These are phyloP conservation scores for Saccharomycodes ludwigii DNA, from an alignment of 805 yeast species.

Conservation along the genomic window DNA sequence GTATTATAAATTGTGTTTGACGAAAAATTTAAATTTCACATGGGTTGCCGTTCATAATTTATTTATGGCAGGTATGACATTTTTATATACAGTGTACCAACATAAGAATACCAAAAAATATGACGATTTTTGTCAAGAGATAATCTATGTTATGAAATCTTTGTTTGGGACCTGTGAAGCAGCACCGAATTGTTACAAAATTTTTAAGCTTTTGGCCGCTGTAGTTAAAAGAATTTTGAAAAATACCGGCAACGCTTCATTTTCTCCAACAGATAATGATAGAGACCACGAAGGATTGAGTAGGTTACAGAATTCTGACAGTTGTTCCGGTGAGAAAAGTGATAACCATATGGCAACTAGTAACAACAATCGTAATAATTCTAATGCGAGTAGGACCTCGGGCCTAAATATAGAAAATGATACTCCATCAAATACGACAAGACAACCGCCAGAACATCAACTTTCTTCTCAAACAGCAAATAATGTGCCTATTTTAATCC, in stretches of 20 bases:
- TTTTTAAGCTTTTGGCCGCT: constrained; percentile 57
- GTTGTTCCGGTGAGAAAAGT: not conserved
- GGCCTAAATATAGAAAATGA: constrained; percentile 4
- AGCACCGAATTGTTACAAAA: constrained; percentile 57
- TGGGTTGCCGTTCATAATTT: constrained; percentile 90
- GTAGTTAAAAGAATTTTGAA: constrained; percentile 47
- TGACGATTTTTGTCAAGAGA: constrained; percentile 35
- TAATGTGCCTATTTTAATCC: too few species aligned
- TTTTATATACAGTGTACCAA: constrained; percentile 59
- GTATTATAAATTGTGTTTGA: constrained; percentile 45
- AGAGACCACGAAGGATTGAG: not conserved
- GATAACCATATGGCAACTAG: not conserved
- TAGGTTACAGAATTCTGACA: not conserved
- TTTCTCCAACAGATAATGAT: constrained; percentile 7
- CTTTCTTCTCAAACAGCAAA: too few species aligned
- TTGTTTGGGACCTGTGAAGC: constrained; percentile 67
- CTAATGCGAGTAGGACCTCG: not conserved
- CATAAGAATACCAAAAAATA: constrained; percentile 34
- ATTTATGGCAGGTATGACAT: constrained; percentile 83
- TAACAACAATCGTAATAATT: not conserved
- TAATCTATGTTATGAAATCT: constrained; percentile 46
- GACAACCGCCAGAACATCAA: constrained; percentile 2
- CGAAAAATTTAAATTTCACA: constrained; percentile 61
- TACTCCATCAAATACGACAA: constrained; percentile 4
- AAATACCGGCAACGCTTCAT: constrained; percentile 4